These are phyloP conservation scores for Adiantum capillusveneris DNA, from an alignment of 75 land plant genomes.

Conservation along the genomic window DNA sequence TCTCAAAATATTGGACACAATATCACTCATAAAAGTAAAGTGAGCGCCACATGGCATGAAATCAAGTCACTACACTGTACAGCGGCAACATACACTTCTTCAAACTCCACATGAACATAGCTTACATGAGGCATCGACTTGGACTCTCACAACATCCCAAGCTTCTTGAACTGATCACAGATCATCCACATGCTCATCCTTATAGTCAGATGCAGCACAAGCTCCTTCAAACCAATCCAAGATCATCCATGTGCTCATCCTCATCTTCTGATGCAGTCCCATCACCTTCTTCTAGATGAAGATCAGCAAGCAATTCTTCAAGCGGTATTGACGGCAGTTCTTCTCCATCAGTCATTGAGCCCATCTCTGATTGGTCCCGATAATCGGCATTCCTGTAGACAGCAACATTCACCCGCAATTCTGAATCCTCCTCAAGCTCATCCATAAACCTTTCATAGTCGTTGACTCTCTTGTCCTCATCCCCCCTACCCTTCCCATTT, in stretches of 20 bases:
- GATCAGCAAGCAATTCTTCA: constrained; percentile 73
- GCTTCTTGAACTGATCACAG: too few species aligned
- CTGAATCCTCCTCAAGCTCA: constrained; percentile 79
- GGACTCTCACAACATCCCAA: too few species aligned
- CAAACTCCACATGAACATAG: too few species aligned
- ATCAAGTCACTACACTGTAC: too few species aligned
- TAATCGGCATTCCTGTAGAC: constrained; percentile 53
- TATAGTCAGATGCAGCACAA: too few species aligned
- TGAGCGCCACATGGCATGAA: too few species aligned
- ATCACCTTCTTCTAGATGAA: constrained; percentile 40
- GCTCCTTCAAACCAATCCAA: too few species aligned
- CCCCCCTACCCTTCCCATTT: constrained; percentile 23
- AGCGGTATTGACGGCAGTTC: constrained; percentile 60
- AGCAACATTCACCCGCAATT: constrained; percentile 61
- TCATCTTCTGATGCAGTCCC: constrained; percentile 12
- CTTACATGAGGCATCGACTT: too few species aligned
- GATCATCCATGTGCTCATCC: constrained; percentile 8
- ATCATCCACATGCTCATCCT: too few species aligned
- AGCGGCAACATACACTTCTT: too few species aligned
- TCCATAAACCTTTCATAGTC: constrained; percentile 70
- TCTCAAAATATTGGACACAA: too few species aligned
- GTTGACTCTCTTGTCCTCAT: constrained; percentile 46
- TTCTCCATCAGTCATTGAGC: constrained; percentile 64
- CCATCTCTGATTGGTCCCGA: constrained; percentile 42
- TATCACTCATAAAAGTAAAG: too few species aligned